Percentiles rank a stretch among this genome's conserved stretches.
phyloP scores from a whole-genome alignment of 441 rosid species.

The Brassica balearica region DNA sequence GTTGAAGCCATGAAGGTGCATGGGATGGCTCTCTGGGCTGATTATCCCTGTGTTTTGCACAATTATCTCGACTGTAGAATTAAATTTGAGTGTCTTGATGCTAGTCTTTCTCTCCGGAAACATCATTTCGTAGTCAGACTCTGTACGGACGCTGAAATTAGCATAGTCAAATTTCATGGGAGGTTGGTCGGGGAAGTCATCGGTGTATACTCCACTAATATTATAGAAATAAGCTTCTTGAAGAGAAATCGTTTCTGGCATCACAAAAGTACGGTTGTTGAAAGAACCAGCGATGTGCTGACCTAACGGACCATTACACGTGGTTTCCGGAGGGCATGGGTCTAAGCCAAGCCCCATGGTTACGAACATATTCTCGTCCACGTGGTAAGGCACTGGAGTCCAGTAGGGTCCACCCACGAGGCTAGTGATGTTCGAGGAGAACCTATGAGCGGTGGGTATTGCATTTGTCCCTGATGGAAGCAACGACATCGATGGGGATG shows the following conservation, averaged over 20 bases:
- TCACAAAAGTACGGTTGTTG: conserved; percentile 59
- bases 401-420: conserved; percentile 53
- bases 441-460: conserved; percentile 59
- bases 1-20: conserved; percentile 82
- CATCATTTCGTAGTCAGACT: conserved; percentile 40
- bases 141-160: conserved; percentile 46
- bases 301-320: conserved; percentile 49
- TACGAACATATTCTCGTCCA: conserved; percentile 61
- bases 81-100: conserved; percentile 56
- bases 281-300: conserved; percentile 52
- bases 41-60: conserved; percentile 66
- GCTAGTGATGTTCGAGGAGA: conserved; percentile 47
- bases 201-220: conserved; percentile 52
- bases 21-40: conserved; percentile 67
- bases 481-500: conserved; percentile 50
- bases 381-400: conserved; percentile 61
- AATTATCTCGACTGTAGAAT: conserved; percentile 67
- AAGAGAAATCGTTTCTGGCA: conserved; percentile 53
- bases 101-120: conserved; percentile 48
- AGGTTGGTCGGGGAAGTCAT: conserved; percentile 69
- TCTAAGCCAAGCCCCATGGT: conserved; percentile 58
- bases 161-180: conserved; percentile 61
- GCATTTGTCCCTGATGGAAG: conserved; percentile 57
- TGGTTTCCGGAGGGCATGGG: conserved; percentile 53
- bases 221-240: conserved; percentile 70